Evolutionary conservation across 805 yeast genomes (phyloP).

Genomic region (Barnettozyma populi): DNA sequence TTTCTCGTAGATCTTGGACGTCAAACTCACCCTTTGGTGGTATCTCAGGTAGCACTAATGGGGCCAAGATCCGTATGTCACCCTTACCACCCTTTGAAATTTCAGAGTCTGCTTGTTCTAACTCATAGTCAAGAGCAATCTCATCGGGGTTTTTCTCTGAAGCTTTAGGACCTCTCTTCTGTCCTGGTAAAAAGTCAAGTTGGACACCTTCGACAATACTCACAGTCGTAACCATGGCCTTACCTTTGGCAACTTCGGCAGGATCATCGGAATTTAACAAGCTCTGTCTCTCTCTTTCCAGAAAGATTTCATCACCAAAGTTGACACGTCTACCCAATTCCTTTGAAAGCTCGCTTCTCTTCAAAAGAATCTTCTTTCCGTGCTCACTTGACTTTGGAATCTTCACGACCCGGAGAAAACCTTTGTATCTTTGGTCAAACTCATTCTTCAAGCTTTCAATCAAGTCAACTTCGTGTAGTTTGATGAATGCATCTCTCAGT

Average conservation of each 20-base stretch:
- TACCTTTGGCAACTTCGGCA: constrained; percentile 42
- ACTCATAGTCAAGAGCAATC: constrained; percentile 21
- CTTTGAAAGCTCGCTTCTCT: constrained; percentile 43
- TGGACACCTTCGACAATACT: constrained; percentile 38
- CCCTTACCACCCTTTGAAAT: constrained; percentile 9
- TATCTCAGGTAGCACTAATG: constrained; percentile 62
- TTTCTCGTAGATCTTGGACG: constrained; percentile 62
- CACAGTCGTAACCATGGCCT: constrained; percentile 62
- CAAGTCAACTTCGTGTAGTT: constrained; percentile 68
- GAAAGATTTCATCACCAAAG: constrained; percentile 63
- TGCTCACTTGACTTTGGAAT: constrained; percentile 48
- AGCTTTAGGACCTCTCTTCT: constrained; percentile 13
- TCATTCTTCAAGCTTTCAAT: constrained; percentile 68
- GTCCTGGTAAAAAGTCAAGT: constrained; percentile 10
- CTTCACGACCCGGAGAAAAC: constrained; percentile 55
- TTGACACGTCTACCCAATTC: constrained; percentile 49
- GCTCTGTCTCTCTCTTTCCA: constrained; percentile 61
- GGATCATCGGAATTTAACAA: constrained; percentile 50
- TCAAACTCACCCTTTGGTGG: constrained; percentile 84
- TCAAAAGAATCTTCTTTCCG: constrained; percentile 43
- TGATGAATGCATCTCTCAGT: constrained; percentile 74
- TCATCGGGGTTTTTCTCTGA: constrained; percentile 1
- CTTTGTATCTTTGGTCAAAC: constrained; percentile 73
- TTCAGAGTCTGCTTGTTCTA: constrained; percentile 1
- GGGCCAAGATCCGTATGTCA: constrained; percentile 44